Evolutionary conservation across 805 yeast genomes (phyloP).

Genomic region (Saccharomycodes ludwigii): DNA sequence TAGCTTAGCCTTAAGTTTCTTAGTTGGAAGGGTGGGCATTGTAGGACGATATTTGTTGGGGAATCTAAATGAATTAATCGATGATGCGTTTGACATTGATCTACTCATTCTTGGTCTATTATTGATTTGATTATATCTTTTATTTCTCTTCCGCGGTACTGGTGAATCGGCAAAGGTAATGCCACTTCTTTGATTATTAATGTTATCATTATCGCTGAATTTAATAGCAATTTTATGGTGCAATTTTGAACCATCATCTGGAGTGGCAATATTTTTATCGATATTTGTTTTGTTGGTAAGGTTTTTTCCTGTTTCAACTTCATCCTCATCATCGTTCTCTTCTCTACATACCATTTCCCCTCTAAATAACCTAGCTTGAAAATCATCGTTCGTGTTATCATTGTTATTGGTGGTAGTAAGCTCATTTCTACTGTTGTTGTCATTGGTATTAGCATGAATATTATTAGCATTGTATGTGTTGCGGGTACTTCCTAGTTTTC

Average conservation of each 20-base stretch:
- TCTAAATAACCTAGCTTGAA: conserved; percentile 24
- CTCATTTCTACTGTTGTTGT: background rate
- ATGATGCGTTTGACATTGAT: conserved; percentile 8
- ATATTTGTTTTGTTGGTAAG: background rate
- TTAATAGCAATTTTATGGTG: too few relatives aligned
- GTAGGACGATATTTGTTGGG: too few relatives aligned
- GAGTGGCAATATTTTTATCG: background rate
- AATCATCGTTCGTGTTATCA: conserved; percentile 10
- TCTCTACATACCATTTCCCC: conserved; percentile 24
- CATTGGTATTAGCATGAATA: background rate
- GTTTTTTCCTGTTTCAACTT: conserved; percentile 5
- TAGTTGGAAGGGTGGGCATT: conserved; percentile 1
- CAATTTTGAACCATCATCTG: too few relatives aligned
- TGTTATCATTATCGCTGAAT: background rate
- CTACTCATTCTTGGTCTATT: conserved; percentile 1
- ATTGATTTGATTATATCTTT: background rate
- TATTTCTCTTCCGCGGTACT: conserved; percentile 16
- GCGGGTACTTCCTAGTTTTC: too few relatives aligned
- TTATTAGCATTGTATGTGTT: too few relatives aligned
- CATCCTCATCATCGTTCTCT: conserved; percentile 12
- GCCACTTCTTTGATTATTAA: background rate
- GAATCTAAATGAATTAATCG: too few relatives aligned
- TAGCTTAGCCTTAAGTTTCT: background rate
- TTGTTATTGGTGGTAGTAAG: background rate
- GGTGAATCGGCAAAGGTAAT: too few relatives aligned